Evolutionary conservation across 1,284 basidiomycete genomes (phyloP).

Genomic region (Tremellales sp.): DNA sequence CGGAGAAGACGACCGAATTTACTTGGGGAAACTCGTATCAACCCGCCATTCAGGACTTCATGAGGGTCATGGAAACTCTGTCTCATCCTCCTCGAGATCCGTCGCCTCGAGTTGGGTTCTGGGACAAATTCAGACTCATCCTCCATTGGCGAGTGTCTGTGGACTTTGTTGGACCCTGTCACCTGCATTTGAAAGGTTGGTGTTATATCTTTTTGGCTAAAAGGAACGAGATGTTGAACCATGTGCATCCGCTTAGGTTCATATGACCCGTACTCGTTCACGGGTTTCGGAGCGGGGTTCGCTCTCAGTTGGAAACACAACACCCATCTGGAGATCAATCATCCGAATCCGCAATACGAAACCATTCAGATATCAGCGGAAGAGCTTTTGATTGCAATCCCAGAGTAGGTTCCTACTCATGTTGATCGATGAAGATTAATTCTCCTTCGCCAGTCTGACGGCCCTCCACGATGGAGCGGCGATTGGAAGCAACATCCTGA

Average conservation of each 20-base stretch:
- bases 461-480: slow-evolving; percentile 52
- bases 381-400: slow-evolving; percentile 74
- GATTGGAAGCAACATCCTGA: slow-evolving; percentile 36
- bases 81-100: slow-evolving; percentile 76
- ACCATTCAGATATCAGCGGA: slow-evolving; percentile 80
- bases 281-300: slow-evolving; percentile 81
- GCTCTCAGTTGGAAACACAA: slow-evolving; percentile 79
- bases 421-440: background rate
- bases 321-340: slow-evolving; percentile 68
- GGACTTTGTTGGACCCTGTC: slow-evolving; percentile 69
- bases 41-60: slow-evolving; percentile 81
- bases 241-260: slow-evolving; percentile 56
- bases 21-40: slow-evolving; percentile 89
- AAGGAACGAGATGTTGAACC: background rate
- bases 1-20: slow-evolving; percentile 66
- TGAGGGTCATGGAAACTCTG: slow-evolving; percentile 77
- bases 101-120: slow-evolving; percentile 86
- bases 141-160: slow-evolving; percentile 79
- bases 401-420: slow-evolving; percentile 59
- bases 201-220: slow-evolving; percentile 2
- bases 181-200: slow-evolving; percentile 78
- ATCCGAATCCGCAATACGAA: slow-evolving; percentile 70
- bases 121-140: slow-evolving; percentile 86
- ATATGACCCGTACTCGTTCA: slow-evolving; percentile 73
- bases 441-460: slow-evolving; percentile 39